Percentiles rank a stretch among this genome's conserved stretches.
Evolutionary conservation across 352 stramenopile species (phyloP).

Genomic region (Globisporangium radiosum): DNA sequence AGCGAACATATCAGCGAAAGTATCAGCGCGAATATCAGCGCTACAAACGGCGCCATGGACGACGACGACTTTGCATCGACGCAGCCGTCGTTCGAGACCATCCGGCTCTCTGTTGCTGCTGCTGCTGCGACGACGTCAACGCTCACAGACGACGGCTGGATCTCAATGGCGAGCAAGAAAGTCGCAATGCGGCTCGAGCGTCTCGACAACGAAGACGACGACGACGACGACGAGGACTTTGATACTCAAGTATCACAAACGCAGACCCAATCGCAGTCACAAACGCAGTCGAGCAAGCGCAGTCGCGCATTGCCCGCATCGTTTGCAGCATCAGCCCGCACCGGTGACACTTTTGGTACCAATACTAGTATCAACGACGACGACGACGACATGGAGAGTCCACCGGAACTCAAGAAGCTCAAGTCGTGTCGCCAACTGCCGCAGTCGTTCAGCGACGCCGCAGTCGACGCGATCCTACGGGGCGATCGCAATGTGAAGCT

Average conservation of each 20-base stretch:
- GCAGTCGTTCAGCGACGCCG: constrained; percentile 14
- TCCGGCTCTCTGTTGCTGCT: constrained; percentile 19
- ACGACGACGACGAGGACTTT: constrained; percentile 9
- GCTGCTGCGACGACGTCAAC: not conserved
- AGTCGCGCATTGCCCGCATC: constrained; percentile 4
- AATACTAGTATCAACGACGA: too few species aligned
- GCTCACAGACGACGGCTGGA: constrained; percentile 23
- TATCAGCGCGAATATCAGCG: constrained; percentile 1
- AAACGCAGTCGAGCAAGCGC: not conserved
- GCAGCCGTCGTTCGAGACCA: constrained; percentile 36
- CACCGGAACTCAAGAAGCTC: constrained; percentile 10
- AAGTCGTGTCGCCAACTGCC: constrained; percentile 17
- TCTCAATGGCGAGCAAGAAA: constrained; percentile 45
- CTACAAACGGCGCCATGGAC: constrained; percentile 14
- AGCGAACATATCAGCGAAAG: not conserved
- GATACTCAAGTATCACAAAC: not conserved
- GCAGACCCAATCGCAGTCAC: not conserved
- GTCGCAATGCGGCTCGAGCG: not conserved
- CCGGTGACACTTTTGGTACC: too few species aligned
- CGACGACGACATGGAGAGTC: constrained; percentile 6
- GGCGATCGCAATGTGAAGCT: not conserved
- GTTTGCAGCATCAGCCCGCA: not conserved
- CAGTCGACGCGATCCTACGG: too few species aligned
- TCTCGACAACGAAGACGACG: not conserved
- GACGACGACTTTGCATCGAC: constrained; percentile 38